Percentiles rank a stretch among this genome's conserved stretches.
Conservation (phyloP, 208 protist species). For the Trypanosoma grayi region DNA sequence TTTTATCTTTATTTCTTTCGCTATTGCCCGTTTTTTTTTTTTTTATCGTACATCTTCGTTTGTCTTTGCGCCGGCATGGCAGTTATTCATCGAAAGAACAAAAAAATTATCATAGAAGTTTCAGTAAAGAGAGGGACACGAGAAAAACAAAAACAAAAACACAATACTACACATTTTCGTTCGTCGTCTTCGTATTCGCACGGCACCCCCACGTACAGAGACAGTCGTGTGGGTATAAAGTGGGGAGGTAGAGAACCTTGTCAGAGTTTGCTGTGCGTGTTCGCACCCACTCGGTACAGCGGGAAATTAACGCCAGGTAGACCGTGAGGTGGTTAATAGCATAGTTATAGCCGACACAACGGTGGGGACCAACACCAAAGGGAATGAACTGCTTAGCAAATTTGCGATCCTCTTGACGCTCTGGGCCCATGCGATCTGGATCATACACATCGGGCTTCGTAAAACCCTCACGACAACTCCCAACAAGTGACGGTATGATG, state of each 20-base stretch:
- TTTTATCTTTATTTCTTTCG: too few relatives aligned
- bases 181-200: slow-evolving; percentile 25
- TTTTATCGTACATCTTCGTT: too few relatives aligned
- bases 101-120: too few relatives aligned
- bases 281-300: slow-evolving; percentile 73
- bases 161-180: slow-evolving; percentile 13
- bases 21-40: too few relatives aligned
- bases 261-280: slow-evolving; percentile 82
- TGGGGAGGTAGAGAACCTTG: slow-evolving; percentile 90
- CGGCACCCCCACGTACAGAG: slow-evolving; percentile 67
- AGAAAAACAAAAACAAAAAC: slow-evolving; percentile 17
- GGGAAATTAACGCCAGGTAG: slow-evolving; percentile 77
- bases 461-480: slow-evolving; percentile 88
- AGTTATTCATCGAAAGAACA: too few relatives aligned
- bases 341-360: slow-evolving; percentile 93
- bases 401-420: slow-evolving; percentile 87
- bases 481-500: slow-evolving; percentile 90
- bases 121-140: slow-evolving; percentile 13
- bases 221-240: slow-evolving; percentile 91
- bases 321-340: slow-evolving; percentile 93
- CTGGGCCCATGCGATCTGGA: slow-evolving; percentile 89
- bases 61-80: too few relatives aligned
- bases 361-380: slow-evolving; percentile 91
- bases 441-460: slow-evolving; percentile 90
- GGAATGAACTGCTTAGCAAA: slow-evolving; percentile 91